phyloP scores from a whole-genome alignment of 192 early-diverging fungal species.

The Coemansia sp. region DNA sequence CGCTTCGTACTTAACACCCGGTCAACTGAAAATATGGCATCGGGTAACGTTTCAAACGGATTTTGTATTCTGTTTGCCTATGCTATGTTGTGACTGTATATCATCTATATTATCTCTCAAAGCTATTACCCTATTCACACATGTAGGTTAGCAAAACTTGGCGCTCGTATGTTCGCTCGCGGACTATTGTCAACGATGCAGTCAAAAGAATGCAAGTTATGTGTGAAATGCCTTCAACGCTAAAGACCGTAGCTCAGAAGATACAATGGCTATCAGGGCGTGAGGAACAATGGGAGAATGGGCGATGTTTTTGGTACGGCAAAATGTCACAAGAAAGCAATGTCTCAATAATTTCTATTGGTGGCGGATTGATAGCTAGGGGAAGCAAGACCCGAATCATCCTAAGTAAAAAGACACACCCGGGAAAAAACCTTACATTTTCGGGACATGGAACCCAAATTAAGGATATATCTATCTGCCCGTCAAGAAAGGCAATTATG shows the following conservation, averaged over 20 bases:
- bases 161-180: conserved; percentile 12
- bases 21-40: neutral
- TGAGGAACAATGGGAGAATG: conserved; percentile 15
- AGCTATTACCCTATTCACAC: neutral
- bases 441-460: conserved; percentile 8
- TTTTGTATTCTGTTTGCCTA: neutral
- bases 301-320: neutral
- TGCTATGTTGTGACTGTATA: neutral
- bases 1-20: neutral
- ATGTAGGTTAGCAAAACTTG: conserved; percentile 14
- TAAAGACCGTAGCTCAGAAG: neutral
- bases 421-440: neutral
- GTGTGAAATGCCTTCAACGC: neutral
- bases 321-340: neutral
- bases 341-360: conserved; percentile 9
- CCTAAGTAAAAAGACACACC: conserved; percentile 2
- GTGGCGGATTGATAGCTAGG: conserved; percentile 13
- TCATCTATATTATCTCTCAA: no score
- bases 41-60: neutral
- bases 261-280: conserved; percentile 19
- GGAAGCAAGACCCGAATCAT: conserved; percentile 10
- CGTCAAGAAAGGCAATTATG: conserved; percentile 10
- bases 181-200: conserved; percentile 5
- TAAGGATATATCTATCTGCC: conserved; percentile 21
- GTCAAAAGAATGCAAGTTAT: neutral